Percentiles rank a stretch among this genome's conserved stretches.
These are phyloP conservation scores for Zygoascus flipseniorum DNA, from an alignment of 805 yeast genomes.

Conservation along the genomic window DNA sequence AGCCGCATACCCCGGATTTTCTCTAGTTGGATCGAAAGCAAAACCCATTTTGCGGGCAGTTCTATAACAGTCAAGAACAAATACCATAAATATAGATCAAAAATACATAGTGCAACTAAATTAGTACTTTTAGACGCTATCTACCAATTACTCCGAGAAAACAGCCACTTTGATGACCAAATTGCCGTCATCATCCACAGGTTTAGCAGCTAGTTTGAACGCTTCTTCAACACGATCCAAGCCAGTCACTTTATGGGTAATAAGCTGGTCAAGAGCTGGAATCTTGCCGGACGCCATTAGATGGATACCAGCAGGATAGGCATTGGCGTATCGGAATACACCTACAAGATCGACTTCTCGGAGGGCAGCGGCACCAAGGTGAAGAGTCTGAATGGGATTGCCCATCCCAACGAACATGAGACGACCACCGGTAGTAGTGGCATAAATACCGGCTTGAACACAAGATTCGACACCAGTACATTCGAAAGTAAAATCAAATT, in stretches of 20 bases:
- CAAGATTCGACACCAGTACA: slow-evolving; percentile 79
- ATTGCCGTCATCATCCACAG: slow-evolving; percentile 24
- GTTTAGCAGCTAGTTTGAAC: slow-evolving; percentile 25
- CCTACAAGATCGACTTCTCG: slow-evolving; percentile 28
- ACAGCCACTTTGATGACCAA: slow-evolving; percentile 25
- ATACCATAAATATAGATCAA: no score
- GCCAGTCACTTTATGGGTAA: slow-evolving; percentile 26
- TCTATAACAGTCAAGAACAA: no score
- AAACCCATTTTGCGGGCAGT: no score
- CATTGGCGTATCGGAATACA: slow-evolving; percentile 26
- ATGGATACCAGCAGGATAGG: slow-evolving; percentile 23
- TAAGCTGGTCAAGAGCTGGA: slow-evolving; percentile 20
- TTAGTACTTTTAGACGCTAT: no score
- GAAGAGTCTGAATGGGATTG: slow-evolving; percentile 32
- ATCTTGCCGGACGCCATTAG: slow-evolving; percentile 17
- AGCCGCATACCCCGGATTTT: not conserved
- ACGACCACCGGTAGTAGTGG: slow-evolving; percentile 59
- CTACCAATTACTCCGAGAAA: not conserved
- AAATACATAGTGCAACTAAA: no score
- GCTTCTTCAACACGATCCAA: slow-evolving; percentile 22
- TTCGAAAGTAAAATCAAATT: slow-evolving; percentile 48
- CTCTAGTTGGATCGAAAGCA: no score
- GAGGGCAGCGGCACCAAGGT: slow-evolving; percentile 23
- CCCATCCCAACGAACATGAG: slow-evolving; percentile 86
- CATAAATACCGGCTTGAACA: slow-evolving; percentile 57